Conservation (phyloP, 345 rosid species). For the Salix exigua region DNA sequence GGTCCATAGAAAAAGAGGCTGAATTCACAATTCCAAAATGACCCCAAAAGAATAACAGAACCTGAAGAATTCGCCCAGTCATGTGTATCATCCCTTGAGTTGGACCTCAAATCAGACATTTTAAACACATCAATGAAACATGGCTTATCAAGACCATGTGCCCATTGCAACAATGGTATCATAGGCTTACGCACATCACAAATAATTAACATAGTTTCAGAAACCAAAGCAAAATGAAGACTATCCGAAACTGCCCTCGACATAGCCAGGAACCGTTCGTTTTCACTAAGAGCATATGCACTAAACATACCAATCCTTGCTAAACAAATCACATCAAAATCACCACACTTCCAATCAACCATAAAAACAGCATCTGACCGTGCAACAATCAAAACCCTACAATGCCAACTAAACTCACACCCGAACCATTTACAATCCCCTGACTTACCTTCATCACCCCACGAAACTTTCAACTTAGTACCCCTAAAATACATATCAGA, state of each 20-base stretch:
- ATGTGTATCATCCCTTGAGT: conserved; percentile 28
- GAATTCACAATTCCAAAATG: conserved; percentile 66
- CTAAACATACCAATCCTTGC: conserved; percentile 47
- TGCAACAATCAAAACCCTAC: conserved; percentile 47
- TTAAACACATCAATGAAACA: conserved; percentile 50
- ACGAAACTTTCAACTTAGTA: conserved; percentile 36
- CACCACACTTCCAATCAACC: conserved; percentile 42
- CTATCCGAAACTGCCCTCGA: conserved; percentile 39
- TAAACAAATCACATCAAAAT: conserved; percentile 36
- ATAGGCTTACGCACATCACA: conserved; percentile 57
- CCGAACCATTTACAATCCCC: conserved; percentile 47
- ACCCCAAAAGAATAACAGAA: conserved; percentile 55
- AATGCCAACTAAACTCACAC: conserved; percentile 62
- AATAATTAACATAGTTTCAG: conserved; percentile 41
- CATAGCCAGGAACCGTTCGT: conserved; percentile 48
- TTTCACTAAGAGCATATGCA: conserved; percentile 23
- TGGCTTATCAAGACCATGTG: conserved; percentile 52
- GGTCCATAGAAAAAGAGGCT: conserved; percentile 66
- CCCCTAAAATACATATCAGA: conserved; percentile 35
- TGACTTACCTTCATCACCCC: conserved; percentile 29
- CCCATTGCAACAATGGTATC: conserved; percentile 61
- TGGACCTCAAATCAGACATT: conserved; percentile 53
- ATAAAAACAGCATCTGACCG: conserved; percentile 56
- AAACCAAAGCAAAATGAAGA: conserved; percentile 57
- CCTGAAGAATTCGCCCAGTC: conserved; percentile 43